Percentiles rank a stretch among this genome's conserved stretches.
phyloP scores from a whole-genome alignment of 805 yeast species.

The Monosporozyma servazzii region DNA sequence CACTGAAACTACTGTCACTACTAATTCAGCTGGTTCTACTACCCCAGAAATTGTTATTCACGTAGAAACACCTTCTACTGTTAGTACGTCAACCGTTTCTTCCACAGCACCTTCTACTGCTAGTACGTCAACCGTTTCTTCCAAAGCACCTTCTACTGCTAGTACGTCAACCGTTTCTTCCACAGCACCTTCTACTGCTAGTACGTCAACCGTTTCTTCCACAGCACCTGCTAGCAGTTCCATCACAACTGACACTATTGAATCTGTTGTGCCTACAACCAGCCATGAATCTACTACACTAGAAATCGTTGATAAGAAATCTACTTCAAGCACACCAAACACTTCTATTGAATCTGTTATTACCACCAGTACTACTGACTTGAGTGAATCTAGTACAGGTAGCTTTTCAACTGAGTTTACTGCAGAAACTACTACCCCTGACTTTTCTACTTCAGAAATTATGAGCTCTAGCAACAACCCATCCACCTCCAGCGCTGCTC shows the following conservation, averaged over 20 bases:
- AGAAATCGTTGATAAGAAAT: not conserved
- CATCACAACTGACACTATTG: no score
- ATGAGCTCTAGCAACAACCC: slow-evolving; percentile 1
- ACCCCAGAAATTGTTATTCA: not conserved
- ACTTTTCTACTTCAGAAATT: slow-evolving; percentile 3
- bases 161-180: slow-evolving; percentile 6
- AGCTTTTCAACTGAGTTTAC: slow-evolving; percentile 3
- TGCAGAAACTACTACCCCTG: not conserved
- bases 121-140: slow-evolving; percentile 5
- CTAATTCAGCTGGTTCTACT: not conserved
- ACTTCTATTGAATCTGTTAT: not conserved
- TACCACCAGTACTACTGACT: slow-evolving; percentile 1
- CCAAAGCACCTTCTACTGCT: slow-evolving; percentile 1
- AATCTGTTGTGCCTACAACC: slow-evolving; percentile 7
- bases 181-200: not conserved
- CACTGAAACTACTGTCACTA: not conserved
- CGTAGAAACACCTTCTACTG: not conserved
- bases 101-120: not conserved
- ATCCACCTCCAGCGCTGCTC: slow-evolving; percentile 4
- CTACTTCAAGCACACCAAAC: slow-evolving; percentile 12
- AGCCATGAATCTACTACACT: not conserved
- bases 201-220: slow-evolving; percentile 5
- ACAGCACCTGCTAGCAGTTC: no score
- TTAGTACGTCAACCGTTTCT: slow-evolving; percentile 3
- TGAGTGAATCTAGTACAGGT: slow-evolving; percentile 2